Conservation (phyloP, 2,329 filamentous ascomycete species). For the Uncinocarpus reesii region DNA sequence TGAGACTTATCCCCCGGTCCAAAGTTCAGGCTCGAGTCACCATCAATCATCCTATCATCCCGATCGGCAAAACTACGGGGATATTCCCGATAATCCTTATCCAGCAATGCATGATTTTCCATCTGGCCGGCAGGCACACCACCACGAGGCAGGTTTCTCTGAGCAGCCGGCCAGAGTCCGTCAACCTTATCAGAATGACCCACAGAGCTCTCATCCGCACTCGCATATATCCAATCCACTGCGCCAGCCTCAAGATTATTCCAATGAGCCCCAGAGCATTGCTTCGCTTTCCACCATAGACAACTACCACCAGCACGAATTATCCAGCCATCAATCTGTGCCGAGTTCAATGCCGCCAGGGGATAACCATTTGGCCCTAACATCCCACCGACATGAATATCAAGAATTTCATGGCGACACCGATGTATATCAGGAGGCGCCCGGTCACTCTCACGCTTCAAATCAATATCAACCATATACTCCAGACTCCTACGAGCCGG, state of each 20-base stretch:
- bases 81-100: not conserved
- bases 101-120: slow-evolving; percentile 4
- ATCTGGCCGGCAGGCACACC: slow-evolving; percentile 1
- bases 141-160: not conserved
- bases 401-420: not conserved
- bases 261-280: not conserved
- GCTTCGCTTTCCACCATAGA: not conserved
- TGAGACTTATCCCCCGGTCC: not conserved
- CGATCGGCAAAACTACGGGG: not conserved
- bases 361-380: not conserved
- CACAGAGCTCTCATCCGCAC: slow-evolving; percentile 2
- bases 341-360: slow-evolving; percentile 1
- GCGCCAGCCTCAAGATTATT: slow-evolving; percentile 5
- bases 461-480: slow-evolving; percentile 8
- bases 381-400: slow-evolving; percentile 4
- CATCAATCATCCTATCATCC: not conserved
- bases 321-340: not conserved
- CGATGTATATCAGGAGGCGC: not conserved
- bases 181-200: slow-evolving; percentile 12
- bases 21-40: slow-evolving; percentile 6
- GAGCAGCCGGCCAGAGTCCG: slow-evolving; percentile 18
- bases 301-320: not conserved
- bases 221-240: slow-evolving; percentile 5
- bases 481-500: slow-evolving; percentile 11
- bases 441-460: not conserved